Base-by-base conservation (phyloP, 768 basidiomycete species). In the Tylopilus balloui region DNA sequence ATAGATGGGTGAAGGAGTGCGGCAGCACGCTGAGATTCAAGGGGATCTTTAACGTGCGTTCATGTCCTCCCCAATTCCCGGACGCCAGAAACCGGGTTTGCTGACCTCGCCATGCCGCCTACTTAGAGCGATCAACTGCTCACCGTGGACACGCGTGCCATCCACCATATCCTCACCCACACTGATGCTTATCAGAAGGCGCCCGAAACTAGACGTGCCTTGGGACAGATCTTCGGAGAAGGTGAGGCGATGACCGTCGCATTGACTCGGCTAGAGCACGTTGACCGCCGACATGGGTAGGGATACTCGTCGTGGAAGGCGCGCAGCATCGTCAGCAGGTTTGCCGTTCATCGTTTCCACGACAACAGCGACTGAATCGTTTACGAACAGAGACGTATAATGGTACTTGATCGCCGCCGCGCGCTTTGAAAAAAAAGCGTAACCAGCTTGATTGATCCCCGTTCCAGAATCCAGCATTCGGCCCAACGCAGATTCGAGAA, bases 111-210 rank as follows among this genome's bases (percentile, higher is more conserved):
- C 12, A n/a, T 28, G 28, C 17, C 20, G 34, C 28, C 20, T 14
- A 17, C 24, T 2, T 49, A 75, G 71, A 37, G 48, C 6, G 47
- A 64, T 15, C 72, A 77, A 6, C 62, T 88, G 10, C 75, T 74
- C 60, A 86, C 83, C 0, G 62, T 72, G 44, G 88, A 89, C 56
- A 68, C 78, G 0, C 77, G 78, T 23, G 86, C 85, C 0, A 32
- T 90, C 29, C 74, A 76, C 36, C 80, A 89, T 54, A 70, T 92
- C 43, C 69, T 91, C 13, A 72, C 74, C 52, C 80, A 85, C 47
- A 68, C 67, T 23, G 63, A 74, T 25, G 66, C 71, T 34, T 88
- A 83, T 52, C 76, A 78, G 50, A 88, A 86, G 54, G 73, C 83
- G 0, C 68, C 71, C 11, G 53, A 60, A 1, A 55, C 65, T 6